phyloP scores from a whole-genome alignment of 2,329 filamentous ascomycete species.

The Fusarium humuli region DNA sequence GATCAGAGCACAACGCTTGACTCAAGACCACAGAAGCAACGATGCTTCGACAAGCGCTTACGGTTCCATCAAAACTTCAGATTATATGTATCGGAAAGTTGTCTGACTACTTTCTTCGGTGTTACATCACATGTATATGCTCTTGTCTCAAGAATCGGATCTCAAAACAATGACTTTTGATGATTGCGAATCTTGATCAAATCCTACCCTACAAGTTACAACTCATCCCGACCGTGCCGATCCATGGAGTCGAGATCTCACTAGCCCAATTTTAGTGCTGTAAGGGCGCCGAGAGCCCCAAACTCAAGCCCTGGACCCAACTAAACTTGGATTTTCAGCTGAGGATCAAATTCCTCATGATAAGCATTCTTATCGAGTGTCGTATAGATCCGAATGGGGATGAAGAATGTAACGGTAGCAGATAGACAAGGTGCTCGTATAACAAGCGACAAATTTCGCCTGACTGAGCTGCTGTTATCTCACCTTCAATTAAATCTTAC shows the following conservation, averaged over 20 bases:
- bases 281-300: neutral
- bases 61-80: neutral
- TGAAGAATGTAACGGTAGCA: neutral
- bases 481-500: constrained; percentile 6
- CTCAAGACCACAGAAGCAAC: neutral
- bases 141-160: neutral
- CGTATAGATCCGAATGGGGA: neutral
- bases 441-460: neutral
- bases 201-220: constrained; percentile 4
- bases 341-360: neutral
- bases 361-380: neutral
- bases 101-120: neutral
- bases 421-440: neutral
- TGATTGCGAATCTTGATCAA: neutral
- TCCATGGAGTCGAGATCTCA: constrained; percentile 1
- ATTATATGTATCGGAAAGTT: neutral
- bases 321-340: neutral
- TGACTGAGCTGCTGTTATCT: neutral
- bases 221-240: neutral
- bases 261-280: neutral
- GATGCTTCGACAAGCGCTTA: neutral
- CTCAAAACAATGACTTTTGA: neutral
- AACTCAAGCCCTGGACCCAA: neutral
- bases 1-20: neutral
- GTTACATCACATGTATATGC: neutral